Percentiles rank a stretch among this genome's conserved stretches.
These are phyloP conservation scores for Sonneratia caseolaris DNA, from an alignment of 345 rosid genomes.

Conservation along the genomic window DNA sequence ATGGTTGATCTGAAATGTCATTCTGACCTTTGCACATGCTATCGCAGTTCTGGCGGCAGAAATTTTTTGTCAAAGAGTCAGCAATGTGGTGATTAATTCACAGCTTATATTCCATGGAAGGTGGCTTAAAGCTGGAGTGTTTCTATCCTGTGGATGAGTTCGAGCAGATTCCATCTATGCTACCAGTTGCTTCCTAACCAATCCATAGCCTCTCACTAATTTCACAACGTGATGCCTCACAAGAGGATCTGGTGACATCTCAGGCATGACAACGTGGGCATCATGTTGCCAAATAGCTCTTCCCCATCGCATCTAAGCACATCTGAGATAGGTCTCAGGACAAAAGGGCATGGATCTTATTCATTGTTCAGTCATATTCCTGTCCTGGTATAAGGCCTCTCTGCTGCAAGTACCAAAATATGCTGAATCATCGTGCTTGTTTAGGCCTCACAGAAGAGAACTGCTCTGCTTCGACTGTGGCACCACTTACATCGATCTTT, in stretches of 20 bases:
- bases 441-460: no score
- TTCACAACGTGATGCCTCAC: neutral
- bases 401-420: neutral
- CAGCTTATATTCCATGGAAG: neutral
- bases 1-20: neutral
- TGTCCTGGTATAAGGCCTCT: neutral
- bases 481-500: no score
- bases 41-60: conserved; percentile 74
- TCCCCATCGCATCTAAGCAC: neutral
- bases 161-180: neutral
- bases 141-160: neutral
- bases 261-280: neutral
- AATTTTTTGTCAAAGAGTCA: conserved; percentile 69
- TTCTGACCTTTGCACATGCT: conserved; percentile 3
- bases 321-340: neutral
- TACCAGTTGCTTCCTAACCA: neutral
- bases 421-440: no score
- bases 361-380: neutral
- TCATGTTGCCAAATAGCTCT: neutral
- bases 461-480: no score
- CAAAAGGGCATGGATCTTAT: neutral
- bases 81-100: conserved; percentile 46
- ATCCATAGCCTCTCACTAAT: neutral
- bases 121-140: neutral
- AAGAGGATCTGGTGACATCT: neutral